phyloP scores from a whole-genome alignment of 768 basidiomycete species.

The Tulasnella sp. region DNA sequence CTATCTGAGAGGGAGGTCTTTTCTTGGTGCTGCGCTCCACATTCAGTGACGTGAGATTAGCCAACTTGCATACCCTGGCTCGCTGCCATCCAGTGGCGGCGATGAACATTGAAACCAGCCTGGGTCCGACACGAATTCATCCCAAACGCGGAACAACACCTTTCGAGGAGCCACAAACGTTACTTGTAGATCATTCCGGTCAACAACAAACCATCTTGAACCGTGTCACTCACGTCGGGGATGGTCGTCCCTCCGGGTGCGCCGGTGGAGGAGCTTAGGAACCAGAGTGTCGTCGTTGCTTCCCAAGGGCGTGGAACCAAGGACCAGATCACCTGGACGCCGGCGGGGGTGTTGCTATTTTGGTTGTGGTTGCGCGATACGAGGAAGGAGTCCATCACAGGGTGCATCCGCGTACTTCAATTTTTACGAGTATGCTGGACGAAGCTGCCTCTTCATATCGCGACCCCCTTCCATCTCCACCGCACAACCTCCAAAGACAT shows the following conservation, averaged over 20 bases:
- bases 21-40: background rate
- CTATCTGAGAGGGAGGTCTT: background rate
- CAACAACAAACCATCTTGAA: background rate
- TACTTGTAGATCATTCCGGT: background rate
- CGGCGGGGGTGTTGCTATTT: conserved; percentile 19
- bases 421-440: background rate
- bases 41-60: background rate
- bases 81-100: background rate
- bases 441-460: too few relatives aligned
- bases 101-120: background rate
- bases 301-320: conserved; percentile 9
- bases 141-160: background rate
- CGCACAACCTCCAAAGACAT: too few relatives aligned
- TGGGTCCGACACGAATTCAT: background rate
- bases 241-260: conserved; percentile 1
- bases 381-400: background rate
- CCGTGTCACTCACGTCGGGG: background rate
- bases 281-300: background rate
- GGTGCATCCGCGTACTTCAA: too few relatives aligned
- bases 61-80: conserved; percentile 11
- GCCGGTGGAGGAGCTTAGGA: background rate
- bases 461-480: too few relatives aligned
- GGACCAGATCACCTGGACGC: conserved; percentile 16
- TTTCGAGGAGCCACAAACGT: background rate
- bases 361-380: conserved; percentile 32